phyloP scores from a whole-genome alignment of 2,329 filamentous ascomycete species.

The Aspergillus sp. region DNA sequence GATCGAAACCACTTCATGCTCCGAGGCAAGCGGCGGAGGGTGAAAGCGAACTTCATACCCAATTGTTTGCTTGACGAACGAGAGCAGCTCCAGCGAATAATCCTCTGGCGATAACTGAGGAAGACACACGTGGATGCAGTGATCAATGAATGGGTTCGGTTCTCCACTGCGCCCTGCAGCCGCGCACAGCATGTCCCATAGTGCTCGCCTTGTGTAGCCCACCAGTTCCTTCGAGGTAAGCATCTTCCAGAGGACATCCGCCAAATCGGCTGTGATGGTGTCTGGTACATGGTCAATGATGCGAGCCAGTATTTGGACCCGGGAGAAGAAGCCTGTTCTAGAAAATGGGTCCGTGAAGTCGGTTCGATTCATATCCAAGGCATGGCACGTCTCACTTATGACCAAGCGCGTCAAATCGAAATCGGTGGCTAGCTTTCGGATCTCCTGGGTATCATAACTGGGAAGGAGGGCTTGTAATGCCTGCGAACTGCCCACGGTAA shows the following conservation, averaged over 20 bases:
- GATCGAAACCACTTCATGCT: conserved; percentile 34
- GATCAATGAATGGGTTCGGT: conserved; percentile 34
- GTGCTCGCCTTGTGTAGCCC: conserved; percentile 52
- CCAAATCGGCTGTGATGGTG: conserved; percentile 53
- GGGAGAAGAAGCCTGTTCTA: conserved; percentile 40
- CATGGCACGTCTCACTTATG: conserved; percentile 55
- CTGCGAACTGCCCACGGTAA: conserved; percentile 64
- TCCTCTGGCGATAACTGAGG: conserved; percentile 28
- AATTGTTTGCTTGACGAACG: conserved; percentile 34
- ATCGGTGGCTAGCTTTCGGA: conserved; percentile 51
- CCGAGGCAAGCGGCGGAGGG: conserved; percentile 38
- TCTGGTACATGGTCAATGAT: conserved; percentile 54
- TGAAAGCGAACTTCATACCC: conserved; percentile 48
- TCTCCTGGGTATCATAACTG: conserved; percentile 39
- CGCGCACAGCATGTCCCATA: conserved; percentile 58
- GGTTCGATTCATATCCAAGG: conserved; percentile 36
- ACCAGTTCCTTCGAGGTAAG: conserved; percentile 56
- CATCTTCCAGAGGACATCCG: conserved; percentile 60
- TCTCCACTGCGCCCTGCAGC: conserved; percentile 19
- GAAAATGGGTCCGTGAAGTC: conserved; percentile 31
- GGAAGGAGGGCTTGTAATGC: conserved; percentile 44
- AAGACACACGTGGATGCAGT: conserved; percentile 35
- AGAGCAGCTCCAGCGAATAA: conserved; percentile 31
- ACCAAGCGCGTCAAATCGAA: conserved; percentile 54
- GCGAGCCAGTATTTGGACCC: conserved; percentile 49